Evolutionary conservation across 257 asterid species (phyloP).

Genomic region (Solanum bukasovii): DNA sequence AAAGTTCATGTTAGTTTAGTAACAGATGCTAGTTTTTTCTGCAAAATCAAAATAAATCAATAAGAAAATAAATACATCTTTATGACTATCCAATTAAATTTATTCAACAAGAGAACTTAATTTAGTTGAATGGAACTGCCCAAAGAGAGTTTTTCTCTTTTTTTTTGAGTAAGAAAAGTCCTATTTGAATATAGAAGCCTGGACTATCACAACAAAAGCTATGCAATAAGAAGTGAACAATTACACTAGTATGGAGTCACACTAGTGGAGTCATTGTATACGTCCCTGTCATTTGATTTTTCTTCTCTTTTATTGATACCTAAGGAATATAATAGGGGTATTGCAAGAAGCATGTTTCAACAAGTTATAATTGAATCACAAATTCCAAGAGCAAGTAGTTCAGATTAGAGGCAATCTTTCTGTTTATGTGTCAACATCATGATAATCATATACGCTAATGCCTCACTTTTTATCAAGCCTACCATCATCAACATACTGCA

Average conservation of each 20-base stretch:
- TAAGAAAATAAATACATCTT: neutral
- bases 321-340: neutral
- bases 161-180: neutral
- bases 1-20: no score
- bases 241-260: neutral
- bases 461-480: slow-evolving; percentile 78
- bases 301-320: neutral
- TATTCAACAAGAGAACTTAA: neutral
- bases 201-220: neutral
- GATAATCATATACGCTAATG: slow-evolving; percentile 57
- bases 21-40: no score
- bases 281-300: neutral
- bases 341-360: neutral
- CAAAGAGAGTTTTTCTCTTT: neutral
- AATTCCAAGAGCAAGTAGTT: neutral
- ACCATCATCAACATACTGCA: slow-evolving; percentile 83
- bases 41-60: no score
- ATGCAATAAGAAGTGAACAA: neutral
- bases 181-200: neutral
- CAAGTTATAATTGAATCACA: neutral
- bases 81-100: neutral
- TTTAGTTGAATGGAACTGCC: neutral
- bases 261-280: neutral
- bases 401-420: slow-evolving; percentile 29
- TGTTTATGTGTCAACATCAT: slow-evolving; percentile 11